Conservation (phyloP, 2,329 filamentous ascomycete species). For the Cryphonectria parasitica region DNA sequence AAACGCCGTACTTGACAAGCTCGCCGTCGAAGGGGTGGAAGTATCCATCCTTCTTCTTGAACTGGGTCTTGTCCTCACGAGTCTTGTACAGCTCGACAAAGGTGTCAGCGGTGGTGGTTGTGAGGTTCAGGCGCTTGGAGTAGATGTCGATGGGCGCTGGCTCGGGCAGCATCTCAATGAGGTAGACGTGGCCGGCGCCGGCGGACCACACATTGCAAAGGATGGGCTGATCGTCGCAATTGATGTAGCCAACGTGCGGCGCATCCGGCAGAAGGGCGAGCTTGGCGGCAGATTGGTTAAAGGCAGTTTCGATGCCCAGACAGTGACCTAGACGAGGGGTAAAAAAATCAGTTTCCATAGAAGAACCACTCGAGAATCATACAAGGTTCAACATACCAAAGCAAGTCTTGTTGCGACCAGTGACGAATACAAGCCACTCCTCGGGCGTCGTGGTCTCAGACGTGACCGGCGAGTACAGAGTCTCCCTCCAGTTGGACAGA, state of each 20-base stretch:
- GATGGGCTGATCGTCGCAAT: slow-evolving; percentile 75
- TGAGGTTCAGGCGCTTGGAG: slow-evolving; percentile 70
- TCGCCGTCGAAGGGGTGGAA: slow-evolving; percentile 79
- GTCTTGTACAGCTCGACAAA: slow-evolving; percentile 64
- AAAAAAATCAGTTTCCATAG: slow-evolving; percentile 32
- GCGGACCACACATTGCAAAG: slow-evolving; percentile 77
- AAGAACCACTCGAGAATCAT: not conserved
- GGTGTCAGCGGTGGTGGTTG: slow-evolving; percentile 66
- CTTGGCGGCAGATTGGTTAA: slow-evolving; percentile 66
- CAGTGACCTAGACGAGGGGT: slow-evolving; percentile 60
- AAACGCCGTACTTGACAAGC: slow-evolving; percentile 64
- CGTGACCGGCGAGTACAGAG: slow-evolving; percentile 65
- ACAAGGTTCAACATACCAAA: slow-evolving; percentile 53
- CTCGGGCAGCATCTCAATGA: slow-evolving; percentile 68
- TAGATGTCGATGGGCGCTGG: slow-evolving; percentile 67
- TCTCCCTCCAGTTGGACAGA: slow-evolving; percentile 72
- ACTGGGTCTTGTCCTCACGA: slow-evolving; percentile 48
- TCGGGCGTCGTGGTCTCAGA: slow-evolving; percentile 64
- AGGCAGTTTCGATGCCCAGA: slow-evolving; percentile 64
- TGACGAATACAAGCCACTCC: slow-evolving; percentile 77
- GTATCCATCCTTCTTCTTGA: slow-evolving; percentile 59
- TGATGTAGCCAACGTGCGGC: slow-evolving; percentile 70
- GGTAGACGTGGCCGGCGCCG: slow-evolving; percentile 66
- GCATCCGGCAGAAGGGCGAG: slow-evolving; percentile 63
- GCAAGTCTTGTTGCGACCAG: slow-evolving; percentile 79